Base-by-base conservation (phyloP, 2,329 filamentous ascomycete genomes). In the Colletotrichum sp. region DNA sequence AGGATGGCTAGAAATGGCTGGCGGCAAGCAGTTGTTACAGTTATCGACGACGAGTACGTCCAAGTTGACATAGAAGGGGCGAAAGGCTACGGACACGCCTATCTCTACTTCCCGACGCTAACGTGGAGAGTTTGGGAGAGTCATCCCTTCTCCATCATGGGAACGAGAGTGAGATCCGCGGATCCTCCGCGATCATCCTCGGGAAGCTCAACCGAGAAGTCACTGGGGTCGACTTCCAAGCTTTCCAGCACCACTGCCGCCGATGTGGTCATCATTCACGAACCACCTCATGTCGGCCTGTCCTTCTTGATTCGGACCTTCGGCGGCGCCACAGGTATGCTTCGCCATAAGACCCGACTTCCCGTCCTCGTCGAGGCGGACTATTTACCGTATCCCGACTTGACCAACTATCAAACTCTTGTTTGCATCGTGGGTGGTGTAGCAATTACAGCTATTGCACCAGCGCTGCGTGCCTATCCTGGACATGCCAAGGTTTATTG, bases 31-130 rank as follows among this genome's bases (percentile, higher is more conserved):
- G 80, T 79, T 8, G 80, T 90, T 12, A 85, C 83, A 0, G 81
- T 85, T 4, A 71, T 87, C 21, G 80, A 79, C 6, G 69, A 77
- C 0, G 81, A 80, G 6, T 80, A 85, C 49, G 78, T 89, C 10
- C 83, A 87, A 6, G 79, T 90, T 16, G 86, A 89, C 70, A 77
- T 90, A 15, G 80, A 80, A 2, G 86, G 84, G 6, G 55, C 88
- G 84, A 82, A 78, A 77, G 82, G 83, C 0, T 84, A 83, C 3
- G 79, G 83, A 4, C 85, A 88, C 66, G 86, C 82, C 0, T 90
- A 89, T 72, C 80, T 86, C 0, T 90, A 89, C 79, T 90, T 91
- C 78, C 89, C 89, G 0, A 86, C 85, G 0, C 78, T 90, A 2
- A 85, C 77, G 4, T 78, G 81, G 77, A 81, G 84, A 10, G 78